phyloP scores from a whole-genome alignment of 2,329 filamentous ascomycete species.

The Fusarium musae region DNA sequence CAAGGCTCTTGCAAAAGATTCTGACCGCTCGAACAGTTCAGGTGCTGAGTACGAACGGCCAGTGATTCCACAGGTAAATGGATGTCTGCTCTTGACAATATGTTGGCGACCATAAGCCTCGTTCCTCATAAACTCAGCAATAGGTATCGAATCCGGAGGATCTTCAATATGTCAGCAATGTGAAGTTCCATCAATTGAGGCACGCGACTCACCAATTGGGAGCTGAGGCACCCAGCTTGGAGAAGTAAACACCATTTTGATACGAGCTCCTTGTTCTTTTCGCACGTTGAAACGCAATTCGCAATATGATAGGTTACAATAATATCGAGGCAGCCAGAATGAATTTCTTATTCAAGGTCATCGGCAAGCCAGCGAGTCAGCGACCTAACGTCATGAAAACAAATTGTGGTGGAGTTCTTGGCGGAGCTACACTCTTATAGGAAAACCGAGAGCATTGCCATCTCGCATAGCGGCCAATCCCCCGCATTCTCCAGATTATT shows the following conservation, averaged over 20 bases:
- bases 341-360: not conserved
- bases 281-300: no score
- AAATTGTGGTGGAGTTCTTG: not conserved
- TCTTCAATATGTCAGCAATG: not conserved
- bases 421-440: not conserved
- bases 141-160: constrained; percentile 9
- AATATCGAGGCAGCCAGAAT: not conserved
- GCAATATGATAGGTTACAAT: not conserved
- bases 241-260: constrained; percentile 5
- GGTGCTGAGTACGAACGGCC: constrained; percentile 72
- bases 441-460: constrained; percentile 6
- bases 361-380: not conserved
- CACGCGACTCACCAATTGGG: not conserved
- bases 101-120: constrained; percentile 57
- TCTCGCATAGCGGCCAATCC: not conserved
- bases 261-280: not conserved
- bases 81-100: constrained; percentile 70
- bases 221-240: constrained; percentile 6
- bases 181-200: not conserved
- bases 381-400: not conserved
- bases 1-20: constrained; percentile 73
- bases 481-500: not conserved
- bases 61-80: constrained; percentile 82
- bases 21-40: constrained; percentile 73
- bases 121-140: constrained; percentile 22